A percentile compares a stretch with the other conserved stretches of the same genome.
These are phyloP conservation scores for Nicotiana sylvestris DNA, from an alignment of 257 asterid species.

Conservation along the genomic window DNA sequence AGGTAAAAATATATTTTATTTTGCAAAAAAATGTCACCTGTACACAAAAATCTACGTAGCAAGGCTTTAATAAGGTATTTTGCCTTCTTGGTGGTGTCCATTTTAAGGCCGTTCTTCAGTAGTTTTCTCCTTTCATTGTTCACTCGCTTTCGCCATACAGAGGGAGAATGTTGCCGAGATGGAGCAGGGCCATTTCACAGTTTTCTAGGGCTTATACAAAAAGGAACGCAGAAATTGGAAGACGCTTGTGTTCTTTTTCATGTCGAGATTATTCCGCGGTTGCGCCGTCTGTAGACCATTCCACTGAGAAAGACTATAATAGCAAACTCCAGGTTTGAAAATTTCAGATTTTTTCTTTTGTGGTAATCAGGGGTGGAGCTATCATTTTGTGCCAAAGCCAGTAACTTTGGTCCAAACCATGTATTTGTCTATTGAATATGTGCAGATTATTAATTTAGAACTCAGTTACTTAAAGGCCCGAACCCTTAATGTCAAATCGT, in stretches of 20 bases:
- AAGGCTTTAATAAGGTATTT: no score
- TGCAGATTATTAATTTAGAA: no score
- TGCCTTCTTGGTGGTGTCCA: not conserved
- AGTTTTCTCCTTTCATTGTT: not conserved
- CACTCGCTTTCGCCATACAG: not conserved
- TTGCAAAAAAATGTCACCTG: no score
- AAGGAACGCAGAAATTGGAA: conserved; percentile 21
- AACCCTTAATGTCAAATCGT: no score
- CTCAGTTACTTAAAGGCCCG: no score
- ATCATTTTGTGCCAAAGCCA: no score
- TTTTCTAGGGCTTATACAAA: conserved; percentile 28
- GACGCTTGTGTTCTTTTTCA: conserved; percentile 22
- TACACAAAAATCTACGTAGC: no score
- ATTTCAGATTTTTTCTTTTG: not conserved
- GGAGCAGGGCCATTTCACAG: conserved; percentile 45
- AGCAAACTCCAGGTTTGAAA: conserved; percentile 34
- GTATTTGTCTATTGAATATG: no score
- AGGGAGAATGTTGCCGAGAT: conserved; percentile 51
- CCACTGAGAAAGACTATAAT: conserved; percentile 13
- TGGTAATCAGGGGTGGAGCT: no score
- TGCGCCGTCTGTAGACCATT: conserved; percentile 45
- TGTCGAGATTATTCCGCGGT: conserved; percentile 39
- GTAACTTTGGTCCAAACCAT: no score
- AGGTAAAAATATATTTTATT: no score
- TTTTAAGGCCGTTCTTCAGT: not conserved